Conservation (phyloP, 2,329 filamentous ascomycete genomes). For the Aspergillus nomiae region DNA sequence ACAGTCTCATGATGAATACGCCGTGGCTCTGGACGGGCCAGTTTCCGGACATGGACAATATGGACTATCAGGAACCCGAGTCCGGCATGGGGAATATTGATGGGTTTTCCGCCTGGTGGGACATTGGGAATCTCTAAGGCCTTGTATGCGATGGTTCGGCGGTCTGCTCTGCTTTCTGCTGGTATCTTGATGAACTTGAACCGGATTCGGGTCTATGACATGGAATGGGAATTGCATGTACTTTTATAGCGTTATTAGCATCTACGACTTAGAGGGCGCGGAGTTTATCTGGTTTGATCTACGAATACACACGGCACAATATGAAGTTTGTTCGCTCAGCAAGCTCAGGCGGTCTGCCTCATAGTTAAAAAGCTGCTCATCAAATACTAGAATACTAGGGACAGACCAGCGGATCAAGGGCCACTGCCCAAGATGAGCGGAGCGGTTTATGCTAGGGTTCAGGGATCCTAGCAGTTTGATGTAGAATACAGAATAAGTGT, state of each 20-base stretch:
- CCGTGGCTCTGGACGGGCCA: slow-evolving; percentile 40
- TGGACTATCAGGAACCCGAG: slow-evolving; percentile 31
- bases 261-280: neutral
- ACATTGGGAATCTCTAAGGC: slow-evolving; percentile 33
- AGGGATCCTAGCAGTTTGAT: no score
- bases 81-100: slow-evolving; percentile 32
- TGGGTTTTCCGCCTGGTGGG: slow-evolving; percentile 39
- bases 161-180: neutral
- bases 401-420: no score
- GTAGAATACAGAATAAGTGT: no score
- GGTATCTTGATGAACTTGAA: neutral
- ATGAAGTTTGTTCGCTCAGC: neutral
- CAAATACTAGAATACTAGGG: no score
- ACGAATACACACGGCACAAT: neutral
- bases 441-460: no score
- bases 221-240: neutral
- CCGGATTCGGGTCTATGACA: neutral
- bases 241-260: neutral
- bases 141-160: neutral
- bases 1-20: slow-evolving; percentile 39
- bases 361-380: no score
- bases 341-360: no score
- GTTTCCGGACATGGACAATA: slow-evolving; percentile 35
- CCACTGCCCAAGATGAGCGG: no score
- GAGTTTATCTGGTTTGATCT: neutral